Conservation (phyloP, 768 basidiomycete genomes). For the Dictyophora rubrovolvata region DNA sequence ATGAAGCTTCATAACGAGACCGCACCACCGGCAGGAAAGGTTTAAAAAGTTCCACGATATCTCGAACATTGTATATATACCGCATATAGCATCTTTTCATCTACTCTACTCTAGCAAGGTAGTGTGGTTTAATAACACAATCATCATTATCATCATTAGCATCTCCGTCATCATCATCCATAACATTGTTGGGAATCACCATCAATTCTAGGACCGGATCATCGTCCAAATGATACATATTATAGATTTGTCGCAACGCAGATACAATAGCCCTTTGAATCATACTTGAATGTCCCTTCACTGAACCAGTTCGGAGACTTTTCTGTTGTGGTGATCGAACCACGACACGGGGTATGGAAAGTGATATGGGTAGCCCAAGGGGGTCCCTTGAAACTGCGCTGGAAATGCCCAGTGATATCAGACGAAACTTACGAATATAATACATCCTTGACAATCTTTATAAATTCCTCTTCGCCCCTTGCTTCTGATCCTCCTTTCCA, state of each 20-base stretch:
- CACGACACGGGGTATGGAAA: too few species aligned
- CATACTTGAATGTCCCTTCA: too few species aligned
- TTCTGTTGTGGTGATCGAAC: too few species aligned
- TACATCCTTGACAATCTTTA: constrained; percentile 2
- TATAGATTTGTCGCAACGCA: too few species aligned
- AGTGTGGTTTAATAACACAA: too few species aligned
- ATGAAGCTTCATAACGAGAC: constrained; percentile 43
- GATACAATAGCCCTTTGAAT: too few species aligned
- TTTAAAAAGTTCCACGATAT: not conserved
- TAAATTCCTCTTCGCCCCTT: not conserved
- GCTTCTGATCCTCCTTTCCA: constrained; percentile 33
- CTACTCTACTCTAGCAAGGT: not conserved
- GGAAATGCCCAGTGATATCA: not conserved
- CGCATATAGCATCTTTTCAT: not conserved
- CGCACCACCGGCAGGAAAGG: constrained; percentile 2
- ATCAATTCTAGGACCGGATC: too few species aligned
- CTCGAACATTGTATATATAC: not conserved
- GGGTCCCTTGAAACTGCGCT: not conserved
- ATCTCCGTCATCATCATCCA: too few species aligned
- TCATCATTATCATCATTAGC: too few species aligned
- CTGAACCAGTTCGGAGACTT: too few species aligned
- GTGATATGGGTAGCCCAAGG: not conserved
- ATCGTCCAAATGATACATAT: too few species aligned
- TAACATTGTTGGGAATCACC: too few species aligned
- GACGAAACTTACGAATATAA: not conserved